Evolutionary conservation across 2,329 filamentous ascomycete species (phyloP), one percentile per base, ranked within the genome.

Genomic region (Botryotinia convoluta): DNA sequence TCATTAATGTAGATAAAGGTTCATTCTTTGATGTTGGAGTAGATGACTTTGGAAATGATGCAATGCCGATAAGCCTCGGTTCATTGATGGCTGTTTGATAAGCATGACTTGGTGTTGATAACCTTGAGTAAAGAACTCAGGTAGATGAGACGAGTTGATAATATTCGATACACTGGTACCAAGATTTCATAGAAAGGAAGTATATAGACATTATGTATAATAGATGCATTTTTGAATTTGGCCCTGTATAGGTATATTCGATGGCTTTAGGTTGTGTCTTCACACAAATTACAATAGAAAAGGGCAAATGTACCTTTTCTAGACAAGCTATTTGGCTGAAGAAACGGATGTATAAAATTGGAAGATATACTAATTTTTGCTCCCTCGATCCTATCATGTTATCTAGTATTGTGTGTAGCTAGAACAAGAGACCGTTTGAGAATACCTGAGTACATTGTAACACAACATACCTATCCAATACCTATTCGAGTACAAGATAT

Each of bases 51-150:
- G 39, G 29, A 18, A 29, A 60, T 67, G 70, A 63, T 71, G 59
- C 69, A 63, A 63, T 63, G 26, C 51, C 48, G 70, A 67, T 69
- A 60, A 72, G 39, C 71, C 71, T 67, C 62, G 71, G 71, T 67
- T 72, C 48, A 29, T 44, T 14, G 37, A 59, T 45, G 48, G 18
- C 20, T 57, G 48, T 44, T 54, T 57, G 65, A 69, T 69, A 69
- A 57, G 65, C 48, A 69, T 57, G 35, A 42, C 35, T 54, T 29
- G 20, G 22, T n/a, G 26, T 26, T 18, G 20, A 26, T 26, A 65
- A 67, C 48, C 26, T 54, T 16, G 14, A n/a, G 45, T 16, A 65
- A 51, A 37, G 32, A 4, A 39, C 51, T n/a, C 57, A 3, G 29
- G 29, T 26, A 22, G 45, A 51, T 39, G 63, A n/a, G 2, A 14